Evolutionary conservation across 768 basidiomycete genomes (phyloP), one percentile per base, ranked within the genome.

Genomic region (Tubosaeta sp.): DNA sequence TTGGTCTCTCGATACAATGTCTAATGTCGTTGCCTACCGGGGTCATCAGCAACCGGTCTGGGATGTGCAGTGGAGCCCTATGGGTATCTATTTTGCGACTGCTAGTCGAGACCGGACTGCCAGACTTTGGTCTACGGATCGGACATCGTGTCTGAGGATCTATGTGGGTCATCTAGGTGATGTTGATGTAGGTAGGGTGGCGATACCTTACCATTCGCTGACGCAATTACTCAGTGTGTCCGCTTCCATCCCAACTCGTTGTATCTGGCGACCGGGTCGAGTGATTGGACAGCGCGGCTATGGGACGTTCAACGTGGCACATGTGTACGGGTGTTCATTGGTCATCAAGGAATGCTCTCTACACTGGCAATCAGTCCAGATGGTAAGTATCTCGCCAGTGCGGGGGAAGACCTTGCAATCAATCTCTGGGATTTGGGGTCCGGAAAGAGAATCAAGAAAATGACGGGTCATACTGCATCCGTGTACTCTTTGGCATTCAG

Each of bases 51-150:
- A 96, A 67, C 94, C 96, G 0, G 86, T 99, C 1, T 99, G 96
- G 96, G 96, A 98, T 60, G 94, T 95, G 12, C 87, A 97, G 65
- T 99, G 96, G 96, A 94, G 91, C 62, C 95, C 96, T 10, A 85
- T 92, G 76, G 94, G 96, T 4, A 83, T 94, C n/a, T 97, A 99
- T 71, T 99, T 99, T 68, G 95, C 96, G 7, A 95, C 90, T 16
- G 94, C 83, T 16, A 94, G 94, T 60, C 75, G 96, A 47, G 96
- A 99, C 69, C 75, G 91, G 52, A 96, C 96, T 4, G 96, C 96
- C 0, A 78, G 94, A 63, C 76, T 99, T 45, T 99, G 96, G 96
- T 92, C 90, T 18, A 94, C 94, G 1, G 96, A 99, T 63, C 77
- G 93, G 52, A 83, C 83, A 10, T 83, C 85, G 6, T 88, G 93